Base-by-base conservation (phyloP, 139 green algal species). In the Chlamydomonas urium region DNA sequence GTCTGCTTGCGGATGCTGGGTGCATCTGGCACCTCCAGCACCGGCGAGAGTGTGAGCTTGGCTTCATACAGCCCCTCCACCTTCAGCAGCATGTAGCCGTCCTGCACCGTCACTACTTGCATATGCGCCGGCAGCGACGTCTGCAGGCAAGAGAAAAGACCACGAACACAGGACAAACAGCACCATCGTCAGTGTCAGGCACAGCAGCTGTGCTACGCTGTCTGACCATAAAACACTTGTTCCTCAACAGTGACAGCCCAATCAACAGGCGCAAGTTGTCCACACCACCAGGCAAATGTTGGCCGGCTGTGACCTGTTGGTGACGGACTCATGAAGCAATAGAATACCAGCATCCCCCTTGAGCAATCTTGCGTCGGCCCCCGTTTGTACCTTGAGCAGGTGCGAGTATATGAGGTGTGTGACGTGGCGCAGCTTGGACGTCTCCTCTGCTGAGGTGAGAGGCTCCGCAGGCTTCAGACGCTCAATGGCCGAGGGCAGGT, bases 401-500 rank as follows among this genome's bases (percentile, higher is more conserved):
- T 73, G 48, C 2, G 65, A 68, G 72, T 73, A 73, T 1, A 83
- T 71, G 31, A 83, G 62, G 56, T 83, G 78, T n/a, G 73, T 78
- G 29, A 84, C 50, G n/a, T 74, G 73, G 8, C 70, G 47, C 69
- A 84, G 69, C 0, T 61, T 63, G 19, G 67, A 17, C 35, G 31
- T 47, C 73, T 80, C 67, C 47, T 71, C 50, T 23, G 33, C 37
- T 10, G 42, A 24, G 0, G 63, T 53, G 26, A 53, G 56, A 29
- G 66, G 42, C 14, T 62, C 66, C 2, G 65, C 57, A 34, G 65
- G 72, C 23, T 45, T 42, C 33, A 74, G 56, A 37, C 76, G 36
- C 69, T 78, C 57, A 26, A 84, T 84, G 74, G 67, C 63, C 21
- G 65, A 75, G 14, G 78, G 78, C 34, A 84, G 73, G 63, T 84